Percentiles rank a stretch among this genome's conserved stretches.
These are phyloP conservation scores for Paradendryphiella salina DNA, from an alignment of 2,329 filamentous ascomycete species.

Conservation along the genomic window DNA sequence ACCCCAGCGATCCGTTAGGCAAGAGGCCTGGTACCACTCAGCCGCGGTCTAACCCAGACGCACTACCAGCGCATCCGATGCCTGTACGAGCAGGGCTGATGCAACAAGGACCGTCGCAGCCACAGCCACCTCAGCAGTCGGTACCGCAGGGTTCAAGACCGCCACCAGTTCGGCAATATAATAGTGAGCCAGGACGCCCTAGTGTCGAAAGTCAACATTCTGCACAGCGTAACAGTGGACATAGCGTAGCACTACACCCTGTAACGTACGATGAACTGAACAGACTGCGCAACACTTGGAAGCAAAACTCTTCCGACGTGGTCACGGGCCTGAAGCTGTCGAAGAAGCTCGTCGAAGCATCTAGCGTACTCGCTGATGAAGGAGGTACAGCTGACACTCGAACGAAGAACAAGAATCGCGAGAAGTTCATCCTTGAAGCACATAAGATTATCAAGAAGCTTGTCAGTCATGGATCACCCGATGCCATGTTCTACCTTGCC, in stretches of 20 bases:
- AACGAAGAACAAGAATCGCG: constrained; percentile 66
- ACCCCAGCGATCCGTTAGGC: constrained; percentile 34
- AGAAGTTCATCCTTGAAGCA: constrained; percentile 82
- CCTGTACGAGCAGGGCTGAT: constrained; percentile 59
- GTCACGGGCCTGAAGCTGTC: constrained; percentile 72
- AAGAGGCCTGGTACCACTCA: constrained; percentile 48
- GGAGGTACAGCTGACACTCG: constrained; percentile 71
- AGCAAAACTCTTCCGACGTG: constrained; percentile 71
- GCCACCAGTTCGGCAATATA: constrained; percentile 59
- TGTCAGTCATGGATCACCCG: constrained; percentile 69
- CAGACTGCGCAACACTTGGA: constrained; percentile 68
- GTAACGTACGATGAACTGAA: constrained; percentile 82
- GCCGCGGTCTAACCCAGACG: constrained; percentile 55
- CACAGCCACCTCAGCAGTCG: constrained; percentile 28
- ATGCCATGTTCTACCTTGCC: constrained; percentile 92
- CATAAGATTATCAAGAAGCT: constrained; percentile 93
- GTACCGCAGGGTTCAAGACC: constrained; percentile 48
- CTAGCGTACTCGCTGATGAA: constrained; percentile 76
- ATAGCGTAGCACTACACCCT: constrained; percentile 49
- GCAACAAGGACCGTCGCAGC: constrained; percentile 33
- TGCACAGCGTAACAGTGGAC: constrained; percentile 29
- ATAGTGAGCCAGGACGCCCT: constrained; percentile 46
- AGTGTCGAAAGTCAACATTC: constrained; percentile 36
- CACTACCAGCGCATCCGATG: constrained; percentile 59
- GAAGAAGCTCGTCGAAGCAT: constrained; percentile 83